phyloP scores from a whole-genome alignment of 768 basidiomycete genomes.

The Leccinellum luteum region DNA sequence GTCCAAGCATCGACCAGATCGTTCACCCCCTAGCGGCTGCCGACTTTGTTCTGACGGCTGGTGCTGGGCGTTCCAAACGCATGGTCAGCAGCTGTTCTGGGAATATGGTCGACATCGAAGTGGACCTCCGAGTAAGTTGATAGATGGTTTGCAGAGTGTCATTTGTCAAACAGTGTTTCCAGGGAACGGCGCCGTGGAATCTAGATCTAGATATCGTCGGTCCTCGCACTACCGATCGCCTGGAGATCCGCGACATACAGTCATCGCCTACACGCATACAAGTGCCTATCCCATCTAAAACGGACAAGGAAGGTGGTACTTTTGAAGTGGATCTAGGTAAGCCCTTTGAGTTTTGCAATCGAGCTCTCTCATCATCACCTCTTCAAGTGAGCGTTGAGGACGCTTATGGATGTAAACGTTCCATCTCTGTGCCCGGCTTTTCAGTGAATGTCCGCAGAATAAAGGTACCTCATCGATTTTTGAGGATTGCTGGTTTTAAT shows the following conservation, averaged over 20 bases:
- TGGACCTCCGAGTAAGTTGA: slow-evolving; percentile 69
- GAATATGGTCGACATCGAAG: slow-evolving; percentile 66
- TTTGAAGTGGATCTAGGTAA: slow-evolving; percentile 79
- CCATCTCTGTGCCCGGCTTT: slow-evolving; percentile 72
- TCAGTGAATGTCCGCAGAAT: slow-evolving; percentile 81
- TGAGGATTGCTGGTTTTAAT: not conserved
- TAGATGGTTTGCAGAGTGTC: not conserved
- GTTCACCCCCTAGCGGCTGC: slow-evolving; percentile 88
- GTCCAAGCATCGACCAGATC: slow-evolving; percentile 79
- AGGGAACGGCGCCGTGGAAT: slow-evolving; percentile 93
- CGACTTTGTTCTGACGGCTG: slow-evolving; percentile 51
- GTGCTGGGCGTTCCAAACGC: slow-evolving; percentile 46
- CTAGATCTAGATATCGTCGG: slow-evolving; percentile 81
- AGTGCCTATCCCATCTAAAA: slow-evolving; percentile 63
- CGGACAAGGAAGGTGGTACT: slow-evolving; percentile 66
- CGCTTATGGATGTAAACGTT: slow-evolving; percentile 79
- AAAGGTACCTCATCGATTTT: slow-evolving; percentile 47
- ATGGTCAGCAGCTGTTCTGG: slow-evolving; percentile 79
- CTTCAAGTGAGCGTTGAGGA: slow-evolving; percentile 79
- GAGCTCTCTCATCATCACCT: slow-evolving; percentile 1
- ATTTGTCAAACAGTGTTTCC: slow-evolving; percentile 1
- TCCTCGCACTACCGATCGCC: slow-evolving; percentile 59
- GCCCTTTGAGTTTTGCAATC: slow-evolving; percentile 13
- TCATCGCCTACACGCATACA: slow-evolving; percentile 52
- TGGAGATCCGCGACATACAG: slow-evolving; percentile 55